phyloP scores from a whole-genome alignment of 805 yeast species.

The Kuraishia capsulata region DNA sequence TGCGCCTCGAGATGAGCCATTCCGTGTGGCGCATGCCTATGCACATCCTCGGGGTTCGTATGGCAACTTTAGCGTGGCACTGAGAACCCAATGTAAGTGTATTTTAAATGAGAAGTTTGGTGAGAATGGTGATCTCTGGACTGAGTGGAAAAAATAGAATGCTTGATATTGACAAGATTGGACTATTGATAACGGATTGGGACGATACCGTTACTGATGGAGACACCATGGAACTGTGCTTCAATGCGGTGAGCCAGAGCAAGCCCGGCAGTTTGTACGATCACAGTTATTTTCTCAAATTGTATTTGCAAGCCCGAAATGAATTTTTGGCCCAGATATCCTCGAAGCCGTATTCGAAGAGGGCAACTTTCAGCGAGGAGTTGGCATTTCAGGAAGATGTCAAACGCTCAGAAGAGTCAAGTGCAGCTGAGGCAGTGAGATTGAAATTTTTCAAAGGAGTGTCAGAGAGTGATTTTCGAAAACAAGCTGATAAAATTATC shows the following conservation, averaged over 20 bases:
- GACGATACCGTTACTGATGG: conserved; percentile 52
- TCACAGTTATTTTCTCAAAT: conserved; percentile 32
- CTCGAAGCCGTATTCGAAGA: conserved; percentile 16
- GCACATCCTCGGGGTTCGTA: no score
- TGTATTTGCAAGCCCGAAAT: conserved; percentile 29
- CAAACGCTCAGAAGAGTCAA: conserved; percentile 35
- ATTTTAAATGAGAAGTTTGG: no score
- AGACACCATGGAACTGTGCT: conserved; percentile 48
- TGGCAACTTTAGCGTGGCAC: no score
- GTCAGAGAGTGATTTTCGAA: not conserved
- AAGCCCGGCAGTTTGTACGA: conserved; percentile 27
- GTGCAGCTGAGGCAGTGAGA: conserved; percentile 20
- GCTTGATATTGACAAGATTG: not conserved
- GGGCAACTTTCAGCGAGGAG: conserved; percentile 30
- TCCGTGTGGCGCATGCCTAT: no score
- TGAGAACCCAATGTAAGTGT: no score
- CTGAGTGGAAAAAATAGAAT: no score
- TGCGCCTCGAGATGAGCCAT: no score
- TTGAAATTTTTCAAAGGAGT: conserved; percentile 1
- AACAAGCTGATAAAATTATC: not conserved
- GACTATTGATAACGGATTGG: conserved; percentile 44
- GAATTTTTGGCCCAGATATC: conserved; percentile 16
- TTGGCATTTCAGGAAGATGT: conserved; percentile 34
- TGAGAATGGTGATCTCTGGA: no score
- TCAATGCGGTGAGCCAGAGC: conserved; percentile 32